These are phyloP conservation scores for Scenedesmus sp. DNA, from an alignment of 163 green algal genomes.

Conservation along the genomic window DNA sequence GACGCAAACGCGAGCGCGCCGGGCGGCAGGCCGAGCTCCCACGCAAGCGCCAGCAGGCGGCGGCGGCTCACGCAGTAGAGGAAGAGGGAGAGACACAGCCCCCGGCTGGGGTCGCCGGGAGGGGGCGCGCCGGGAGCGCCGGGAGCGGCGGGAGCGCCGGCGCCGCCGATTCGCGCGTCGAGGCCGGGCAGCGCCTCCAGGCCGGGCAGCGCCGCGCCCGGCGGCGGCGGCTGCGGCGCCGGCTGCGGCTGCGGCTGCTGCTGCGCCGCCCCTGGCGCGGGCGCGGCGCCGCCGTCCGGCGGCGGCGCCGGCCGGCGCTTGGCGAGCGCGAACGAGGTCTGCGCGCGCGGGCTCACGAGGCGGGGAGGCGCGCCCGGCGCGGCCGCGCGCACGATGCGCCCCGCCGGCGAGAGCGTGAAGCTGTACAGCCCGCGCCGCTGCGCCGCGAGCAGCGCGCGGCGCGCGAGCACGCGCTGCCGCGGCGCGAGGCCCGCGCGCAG, in stretches of 20 bases:
- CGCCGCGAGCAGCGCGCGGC: no score
- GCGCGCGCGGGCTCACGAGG: neutral
- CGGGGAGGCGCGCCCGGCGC: neutral
- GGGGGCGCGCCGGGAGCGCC: no score
- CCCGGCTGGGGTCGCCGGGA: constrained; percentile 19
- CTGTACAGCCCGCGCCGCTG: constrained; percentile 18
- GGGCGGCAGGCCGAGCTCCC: constrained; percentile 30
- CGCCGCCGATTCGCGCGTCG: neutral
- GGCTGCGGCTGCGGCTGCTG: constrained; percentile 10
- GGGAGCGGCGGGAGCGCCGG: no score
- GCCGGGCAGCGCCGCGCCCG: neutral
- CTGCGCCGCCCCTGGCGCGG: constrained; percentile 2
- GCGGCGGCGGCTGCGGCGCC: neutral
- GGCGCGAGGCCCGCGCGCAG: no score
- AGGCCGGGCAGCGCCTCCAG: neutral
- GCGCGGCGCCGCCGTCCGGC: neutral
- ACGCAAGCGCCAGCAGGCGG: neutral
- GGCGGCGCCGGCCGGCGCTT: neutral
- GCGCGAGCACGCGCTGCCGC: no score
- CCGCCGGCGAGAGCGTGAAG: neutral
- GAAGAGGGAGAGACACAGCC: constrained; percentile 30
- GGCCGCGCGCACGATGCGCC: neutral
- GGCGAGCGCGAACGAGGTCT: neutral
- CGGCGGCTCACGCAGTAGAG: constrained; percentile 28
- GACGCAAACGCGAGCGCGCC: constrained; percentile 10